These are phyloP conservation scores for Tuber brumale DNA, from an alignment of 495 filamentous ascomycete species.

Conservation along the genomic window DNA sequence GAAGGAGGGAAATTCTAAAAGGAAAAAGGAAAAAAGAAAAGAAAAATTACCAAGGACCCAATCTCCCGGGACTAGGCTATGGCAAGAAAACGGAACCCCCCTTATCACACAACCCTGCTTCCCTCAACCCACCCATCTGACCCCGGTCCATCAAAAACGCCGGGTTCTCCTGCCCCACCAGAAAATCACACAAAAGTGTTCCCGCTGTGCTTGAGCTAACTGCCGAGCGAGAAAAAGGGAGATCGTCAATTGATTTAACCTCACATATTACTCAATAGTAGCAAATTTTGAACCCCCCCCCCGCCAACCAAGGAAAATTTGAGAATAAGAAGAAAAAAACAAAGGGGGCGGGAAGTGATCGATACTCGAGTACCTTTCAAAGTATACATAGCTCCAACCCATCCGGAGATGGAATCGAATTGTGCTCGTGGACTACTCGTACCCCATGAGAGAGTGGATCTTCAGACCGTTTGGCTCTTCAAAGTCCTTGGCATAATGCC, in stretches of 20 bases:
- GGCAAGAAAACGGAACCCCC: conserved; percentile 5
- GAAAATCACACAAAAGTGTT: conserved; percentile 20
- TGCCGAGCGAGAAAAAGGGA: conserved; percentile 18
- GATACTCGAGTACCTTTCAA: neutral
- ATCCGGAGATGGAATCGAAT: neutral
- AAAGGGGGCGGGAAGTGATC: neutral
- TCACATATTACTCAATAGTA: neutral
- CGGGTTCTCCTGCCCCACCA: conserved; percentile 21
- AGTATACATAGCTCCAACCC: neutral
- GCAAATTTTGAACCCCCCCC: neutral
- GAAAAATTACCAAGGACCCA: conserved; percentile 28
- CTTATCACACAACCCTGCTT: neutral
- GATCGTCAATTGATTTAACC: conserved; percentile 11
- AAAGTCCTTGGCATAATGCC: neutral
- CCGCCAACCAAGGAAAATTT: neutral
- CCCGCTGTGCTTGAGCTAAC: conserved; percentile 22
- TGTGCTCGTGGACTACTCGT: neutral
- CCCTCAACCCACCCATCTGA: neutral
- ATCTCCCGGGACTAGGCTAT: conserved; percentile 36
- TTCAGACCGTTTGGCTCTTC: neutral
- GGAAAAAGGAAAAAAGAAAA: neutral
- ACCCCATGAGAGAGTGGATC: neutral
- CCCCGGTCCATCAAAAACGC: conserved; percentile 23
- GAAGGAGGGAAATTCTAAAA: neutral
- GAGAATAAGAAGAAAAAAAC: neutral